Conservation (phyloP, 768 basidiomycete species). For the Strobilomyces echinocephalus region DNA sequence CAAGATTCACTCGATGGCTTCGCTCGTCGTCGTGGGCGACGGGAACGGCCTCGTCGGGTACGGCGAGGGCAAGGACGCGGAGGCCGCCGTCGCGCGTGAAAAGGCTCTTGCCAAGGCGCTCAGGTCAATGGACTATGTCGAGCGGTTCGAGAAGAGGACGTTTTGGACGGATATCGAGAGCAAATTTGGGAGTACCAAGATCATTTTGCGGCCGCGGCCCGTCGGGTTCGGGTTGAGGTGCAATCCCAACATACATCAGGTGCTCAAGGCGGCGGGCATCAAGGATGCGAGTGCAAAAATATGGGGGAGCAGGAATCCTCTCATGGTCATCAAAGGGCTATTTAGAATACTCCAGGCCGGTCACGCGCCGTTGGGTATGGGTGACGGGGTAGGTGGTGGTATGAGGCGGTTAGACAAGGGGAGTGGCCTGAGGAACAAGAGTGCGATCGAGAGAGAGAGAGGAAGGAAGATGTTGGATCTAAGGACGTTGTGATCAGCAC, state of each 20-base stretch:
- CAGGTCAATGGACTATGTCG: constrained; percentile 86
- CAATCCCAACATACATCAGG: constrained; percentile 83
- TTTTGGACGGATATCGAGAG: constrained; percentile 84
- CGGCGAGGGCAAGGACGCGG: constrained; percentile 74
- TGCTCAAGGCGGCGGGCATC: constrained; percentile 91
- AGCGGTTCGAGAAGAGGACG: constrained; percentile 93
- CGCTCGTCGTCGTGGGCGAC: constrained; percentile 73
- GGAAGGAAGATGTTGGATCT: constrained; percentile 73
- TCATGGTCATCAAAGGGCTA: constrained; percentile 73
- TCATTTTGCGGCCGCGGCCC: constrained; percentile 76
- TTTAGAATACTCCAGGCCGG: constrained; percentile 84
- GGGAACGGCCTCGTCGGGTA: constrained; percentile 79
- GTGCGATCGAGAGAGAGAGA: constrained; percentile 74
- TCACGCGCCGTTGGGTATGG: constrained; percentile 73
- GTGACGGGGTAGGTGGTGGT: constrained; percentile 72
- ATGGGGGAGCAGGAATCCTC: constrained; percentile 83
- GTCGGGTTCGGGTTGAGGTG: constrained; percentile 91
- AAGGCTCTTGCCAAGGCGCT: constrained; percentile 69
- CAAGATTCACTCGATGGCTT: constrained; percentile 62
- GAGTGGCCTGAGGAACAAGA: constrained; percentile 60
- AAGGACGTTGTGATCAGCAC: constrained; percentile 39
- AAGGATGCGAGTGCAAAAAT: constrained; percentile 94
- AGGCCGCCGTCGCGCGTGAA: constrained; percentile 45
- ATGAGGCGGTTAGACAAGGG: constrained; percentile 73
- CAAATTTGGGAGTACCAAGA: constrained; percentile 80